Percentiles rank a stretch among this genome's conserved stretches.
Evolutionary conservation across 2,329 filamentous ascomycete species (phyloP).

Genomic region (Drechslera avenae): DNA sequence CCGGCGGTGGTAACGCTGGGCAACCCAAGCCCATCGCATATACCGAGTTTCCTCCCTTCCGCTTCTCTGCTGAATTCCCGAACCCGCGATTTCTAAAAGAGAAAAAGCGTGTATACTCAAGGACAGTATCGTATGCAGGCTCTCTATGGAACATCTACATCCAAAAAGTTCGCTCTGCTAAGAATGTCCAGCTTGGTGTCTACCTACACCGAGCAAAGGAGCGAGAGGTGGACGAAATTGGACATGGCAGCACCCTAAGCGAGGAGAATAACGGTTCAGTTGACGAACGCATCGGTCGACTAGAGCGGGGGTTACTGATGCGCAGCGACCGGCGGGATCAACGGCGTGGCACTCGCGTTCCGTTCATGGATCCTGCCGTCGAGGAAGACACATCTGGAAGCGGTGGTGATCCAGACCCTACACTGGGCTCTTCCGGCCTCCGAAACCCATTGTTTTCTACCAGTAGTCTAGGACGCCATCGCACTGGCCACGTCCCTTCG

Average conservation of each 20-base stretch:
- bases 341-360: conserved; percentile 33
- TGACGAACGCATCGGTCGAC: conserved; percentile 59
- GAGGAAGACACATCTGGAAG: conserved; percentile 54
- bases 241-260: conserved; percentile 46
- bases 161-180: conserved; percentile 61
- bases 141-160: conserved; percentile 68
- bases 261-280: conserved; percentile 52
- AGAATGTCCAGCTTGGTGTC: conserved; percentile 63
- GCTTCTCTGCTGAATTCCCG: conserved; percentile 64
- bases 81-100: conserved; percentile 62
- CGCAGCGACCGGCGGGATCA: conserved; percentile 47
- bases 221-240: conserved; percentile 55
- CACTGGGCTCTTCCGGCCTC: conserved; percentile 35
- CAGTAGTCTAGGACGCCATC: conserved; percentile 25
- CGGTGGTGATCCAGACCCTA: conserved; percentile 52
- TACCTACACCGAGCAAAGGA: conserved; percentile 65
- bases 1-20: conserved; percentile 43
- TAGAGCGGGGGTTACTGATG: conserved; percentile 60
- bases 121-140: conserved; percentile 64
- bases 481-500: conserved; percentile 20
- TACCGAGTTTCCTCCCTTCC: conserved; percentile 62
- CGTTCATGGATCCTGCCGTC: conserved; percentile 28
- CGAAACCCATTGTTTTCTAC: conserved; percentile 31
- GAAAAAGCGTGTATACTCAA: conserved; percentile 63
- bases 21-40: conserved; percentile 53